Percentiles rank a stretch among this genome's conserved stretches.
Conservation (phyloP, 2,329 filamentous ascomycete species). For the Fusarium torulosum region DNA sequence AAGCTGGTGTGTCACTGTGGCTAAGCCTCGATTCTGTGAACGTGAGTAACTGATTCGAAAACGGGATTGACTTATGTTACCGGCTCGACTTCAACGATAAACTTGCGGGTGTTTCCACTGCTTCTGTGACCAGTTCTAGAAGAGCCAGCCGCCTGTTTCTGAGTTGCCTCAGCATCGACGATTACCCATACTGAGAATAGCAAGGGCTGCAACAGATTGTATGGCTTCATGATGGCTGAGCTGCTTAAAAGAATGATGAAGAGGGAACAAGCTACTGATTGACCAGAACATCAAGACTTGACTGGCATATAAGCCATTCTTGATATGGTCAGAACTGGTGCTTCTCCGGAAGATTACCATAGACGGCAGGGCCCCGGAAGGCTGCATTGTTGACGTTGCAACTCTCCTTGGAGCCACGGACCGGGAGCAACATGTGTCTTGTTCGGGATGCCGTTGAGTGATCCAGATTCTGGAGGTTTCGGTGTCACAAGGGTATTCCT, state of each 20-base stretch:
- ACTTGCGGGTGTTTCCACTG: slow-evolving; percentile 38
- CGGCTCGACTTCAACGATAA: slow-evolving; percentile 47
- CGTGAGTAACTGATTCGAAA: slow-evolving; percentile 25
- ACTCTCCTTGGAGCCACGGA: slow-evolving; percentile 24
- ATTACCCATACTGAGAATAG: slow-evolving; percentile 20
- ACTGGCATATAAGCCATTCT: slow-evolving; percentile 12
- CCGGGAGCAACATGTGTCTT: slow-evolving; percentile 27
- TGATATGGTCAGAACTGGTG: slow-evolving; percentile 13
- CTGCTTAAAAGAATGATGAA: neutral
- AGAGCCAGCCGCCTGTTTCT: neutral
- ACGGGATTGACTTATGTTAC: slow-evolving; percentile 29
- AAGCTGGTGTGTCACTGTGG: slow-evolving; percentile 43
- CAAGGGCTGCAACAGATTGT: slow-evolving; percentile 29
- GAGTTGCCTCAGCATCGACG: slow-evolving; percentile 21
- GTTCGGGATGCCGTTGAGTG: slow-evolving; percentile 13
- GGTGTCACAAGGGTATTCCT: slow-evolving; percentile 24
- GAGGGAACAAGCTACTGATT: neutral
- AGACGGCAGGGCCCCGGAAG: slow-evolving; percentile 35
- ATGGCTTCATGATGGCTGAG: slow-evolving; percentile 34
- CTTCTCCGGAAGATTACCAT: slow-evolving; percentile 44
- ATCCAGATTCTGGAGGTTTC: slow-evolving; percentile 1
- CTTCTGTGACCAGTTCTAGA: slow-evolving; percentile 6
- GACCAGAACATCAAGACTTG: neutral
- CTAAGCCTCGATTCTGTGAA: slow-evolving; percentile 29
- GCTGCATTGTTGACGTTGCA: slow-evolving; percentile 35